phyloP scores from a whole-genome alignment of 352 stramenopile genomes.

The Phytophthora fragariae region DNA sequence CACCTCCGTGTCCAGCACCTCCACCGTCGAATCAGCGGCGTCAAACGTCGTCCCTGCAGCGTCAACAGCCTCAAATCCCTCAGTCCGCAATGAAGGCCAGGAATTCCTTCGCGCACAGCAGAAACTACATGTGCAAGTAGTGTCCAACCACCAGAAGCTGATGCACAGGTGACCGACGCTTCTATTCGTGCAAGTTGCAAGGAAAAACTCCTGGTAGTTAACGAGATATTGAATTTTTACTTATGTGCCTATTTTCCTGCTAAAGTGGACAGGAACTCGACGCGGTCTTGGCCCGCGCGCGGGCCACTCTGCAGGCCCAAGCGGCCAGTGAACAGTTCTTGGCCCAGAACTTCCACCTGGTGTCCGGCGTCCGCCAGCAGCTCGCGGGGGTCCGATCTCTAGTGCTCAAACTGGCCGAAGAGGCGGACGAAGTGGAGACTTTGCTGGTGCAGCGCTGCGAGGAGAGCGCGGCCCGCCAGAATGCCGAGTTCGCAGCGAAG shows the following conservation, averaged over 20 bases:
- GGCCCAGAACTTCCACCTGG: slow-evolving; percentile 66
- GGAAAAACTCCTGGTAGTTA: slow-evolving; percentile 5
- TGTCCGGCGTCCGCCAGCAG: slow-evolving; percentile 63
- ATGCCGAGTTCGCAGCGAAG: slow-evolving; percentile 69
- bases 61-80: neutral
- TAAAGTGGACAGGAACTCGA: slow-evolving; percentile 64
- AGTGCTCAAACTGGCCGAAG: slow-evolving; percentile 64
- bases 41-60: slow-evolving; percentile 10
- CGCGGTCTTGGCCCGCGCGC: slow-evolving; percentile 44
- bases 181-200: slow-evolving; percentile 6
- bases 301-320: slow-evolving; percentile 64
- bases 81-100: slow-evolving; percentile 43
- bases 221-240: slow-evolving; percentile 26
- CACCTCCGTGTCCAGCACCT: neutral
- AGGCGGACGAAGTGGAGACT: slow-evolving; percentile 77
- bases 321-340: slow-evolving; percentile 77
- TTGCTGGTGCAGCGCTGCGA: slow-evolving; percentile 73
- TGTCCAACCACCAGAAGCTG: slow-evolving; percentile 54
- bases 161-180: slow-evolving; percentile 44
- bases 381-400: slow-evolving; percentile 52
- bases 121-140: slow-evolving; percentile 37
- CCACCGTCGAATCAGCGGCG: slow-evolving; percentile 17
- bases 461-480: slow-evolving; percentile 76
- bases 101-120: slow-evolving; percentile 55
- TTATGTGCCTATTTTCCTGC: slow-evolving; percentile 12